Evolutionary conservation across 257 asterid species (phyloP).

Genomic region (Mentha longifolia): DNA sequence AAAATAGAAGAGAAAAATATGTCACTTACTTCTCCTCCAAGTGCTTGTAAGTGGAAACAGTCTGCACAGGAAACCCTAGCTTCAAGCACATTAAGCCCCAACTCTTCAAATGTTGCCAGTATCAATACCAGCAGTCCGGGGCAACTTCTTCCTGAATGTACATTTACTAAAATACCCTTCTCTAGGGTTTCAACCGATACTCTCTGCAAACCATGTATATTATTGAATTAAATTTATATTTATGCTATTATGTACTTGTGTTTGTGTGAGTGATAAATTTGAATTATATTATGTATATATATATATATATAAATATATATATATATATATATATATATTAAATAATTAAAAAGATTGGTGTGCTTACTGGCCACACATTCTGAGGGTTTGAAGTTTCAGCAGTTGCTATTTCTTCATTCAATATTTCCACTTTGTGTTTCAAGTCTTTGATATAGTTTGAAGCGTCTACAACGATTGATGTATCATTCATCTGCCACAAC

Average conservation of each 20-base stretch:
- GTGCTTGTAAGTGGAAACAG: slow-evolving; percentile 72
- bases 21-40: slow-evolving; percentile 85
- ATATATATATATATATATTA: neutral
- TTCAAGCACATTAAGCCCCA: slow-evolving; percentile 78
- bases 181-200: slow-evolving; percentile 85
- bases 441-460: slow-evolving; percentile 73
- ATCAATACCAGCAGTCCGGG: slow-evolving; percentile 76
- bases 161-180: slow-evolving; percentile 75
- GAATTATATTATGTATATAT: neutral
- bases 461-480: slow-evolving; percentile 78
- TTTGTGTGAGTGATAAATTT: too few relatives aligned
- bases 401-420: slow-evolving; percentile 59
- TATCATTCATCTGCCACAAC: slow-evolving; percentile 54
- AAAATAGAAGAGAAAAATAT: neutral
- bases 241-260: too few relatives aligned
- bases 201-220: too few relatives aligned
- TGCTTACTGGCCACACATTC: slow-evolving; percentile 54
- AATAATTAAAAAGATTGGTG: neutral
- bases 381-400: slow-evolving; percentile 45
- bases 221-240: too few relatives aligned
- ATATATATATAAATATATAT: neutral
- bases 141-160: slow-evolving; percentile 60
- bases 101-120: slow-evolving; percentile 74
- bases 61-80: slow-evolving; percentile 92
- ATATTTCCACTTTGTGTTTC: slow-evolving; percentile 72